Conservation (phyloP, 371 early-diverging fungal genomes). For the Saksenaea oblongispora region DNA sequence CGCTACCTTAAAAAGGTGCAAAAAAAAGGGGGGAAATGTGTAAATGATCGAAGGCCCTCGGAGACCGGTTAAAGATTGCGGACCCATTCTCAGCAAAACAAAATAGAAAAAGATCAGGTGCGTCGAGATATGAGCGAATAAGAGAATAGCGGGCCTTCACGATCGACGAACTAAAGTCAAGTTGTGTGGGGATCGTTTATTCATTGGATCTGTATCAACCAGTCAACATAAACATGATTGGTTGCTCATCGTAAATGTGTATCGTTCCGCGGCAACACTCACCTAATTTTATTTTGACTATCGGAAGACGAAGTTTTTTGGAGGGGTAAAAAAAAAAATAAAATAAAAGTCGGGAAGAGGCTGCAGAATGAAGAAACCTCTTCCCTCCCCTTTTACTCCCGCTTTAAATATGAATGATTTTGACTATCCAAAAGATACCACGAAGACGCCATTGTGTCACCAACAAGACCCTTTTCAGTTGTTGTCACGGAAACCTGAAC, state of each 20-base stretch:
- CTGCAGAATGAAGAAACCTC: conserved; percentile 6
- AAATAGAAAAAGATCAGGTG: background rate
- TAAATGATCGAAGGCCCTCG: too few species aligned
- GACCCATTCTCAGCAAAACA: background rate
- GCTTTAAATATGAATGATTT: conserved; percentile 3
- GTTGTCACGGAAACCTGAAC: background rate
- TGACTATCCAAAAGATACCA: conserved; percentile 6
- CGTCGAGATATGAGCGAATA: background rate
- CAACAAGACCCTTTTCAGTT: conserved; percentile 6
- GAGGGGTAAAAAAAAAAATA: background rate
- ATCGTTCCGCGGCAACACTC: background rate
- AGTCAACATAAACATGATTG: background rate
- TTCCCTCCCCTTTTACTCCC: background rate
- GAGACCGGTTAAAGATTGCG: background rate
- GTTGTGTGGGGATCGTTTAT: background rate
- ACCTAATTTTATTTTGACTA: background rate
- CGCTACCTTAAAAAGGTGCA: background rate
- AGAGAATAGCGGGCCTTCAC: background rate
- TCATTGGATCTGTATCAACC: background rate
- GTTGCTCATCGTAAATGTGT: background rate
- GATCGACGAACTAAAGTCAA: background rate
- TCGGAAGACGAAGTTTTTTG: conserved; percentile 4
- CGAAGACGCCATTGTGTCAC: background rate
- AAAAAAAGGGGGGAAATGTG: too few species aligned
- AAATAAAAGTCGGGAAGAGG: conserved; percentile 3